phyloP scores from a whole-genome alignment of 1,284 basidiomycete species.

The Anthracocystis walkeri region DNA sequence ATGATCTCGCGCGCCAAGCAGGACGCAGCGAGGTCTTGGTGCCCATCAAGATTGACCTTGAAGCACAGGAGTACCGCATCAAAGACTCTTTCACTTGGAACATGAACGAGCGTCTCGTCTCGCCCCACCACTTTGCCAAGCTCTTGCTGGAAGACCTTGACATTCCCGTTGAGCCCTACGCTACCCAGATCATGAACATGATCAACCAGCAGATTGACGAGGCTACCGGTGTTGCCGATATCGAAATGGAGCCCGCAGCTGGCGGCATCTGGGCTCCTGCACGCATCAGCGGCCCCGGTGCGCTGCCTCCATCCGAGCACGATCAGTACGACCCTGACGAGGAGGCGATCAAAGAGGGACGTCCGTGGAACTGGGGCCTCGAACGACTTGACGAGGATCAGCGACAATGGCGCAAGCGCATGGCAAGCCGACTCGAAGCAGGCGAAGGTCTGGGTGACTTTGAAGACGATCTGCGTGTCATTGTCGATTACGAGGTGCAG shows the following conservation, averaged over 20 bases:
- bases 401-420: constrained; percentile 34
- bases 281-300: constrained; percentile 21
- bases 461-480: constrained; percentile 66
- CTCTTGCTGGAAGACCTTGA: constrained; percentile 90
- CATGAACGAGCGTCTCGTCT: constrained; percentile 79
- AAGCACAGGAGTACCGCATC: constrained; percentile 89
- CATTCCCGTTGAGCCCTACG: constrained; percentile 78
- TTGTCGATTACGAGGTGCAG: constrained; percentile 86
- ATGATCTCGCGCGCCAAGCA: constrained; percentile 59
- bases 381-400: constrained; percentile 24
- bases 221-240: constrained; percentile 74
- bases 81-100: constrained; percentile 99
- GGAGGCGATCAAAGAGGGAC: constrained; percentile 36
- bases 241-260: constrained; percentile 50
- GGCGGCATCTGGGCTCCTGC: constrained; percentile 45
- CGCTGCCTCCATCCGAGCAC: constrained; percentile 17
- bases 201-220: constrained; percentile 92
- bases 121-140: constrained; percentile 83
- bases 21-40: constrained; percentile 77
- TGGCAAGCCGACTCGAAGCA: constrained; percentile 34
- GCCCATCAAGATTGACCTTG: constrained; percentile 93
- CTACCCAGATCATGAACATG: constrained; percentile 82
- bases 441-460: constrained; percentile 46
- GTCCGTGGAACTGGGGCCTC: constrained; percentile 45
- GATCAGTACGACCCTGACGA: constrained; percentile 36